Percentiles rank a stretch among this genome's conserved stretches.
phyloP scores from a whole-genome alignment of 2,329 filamentous ascomycete genomes.

The Verticillium isaacii region DNA sequence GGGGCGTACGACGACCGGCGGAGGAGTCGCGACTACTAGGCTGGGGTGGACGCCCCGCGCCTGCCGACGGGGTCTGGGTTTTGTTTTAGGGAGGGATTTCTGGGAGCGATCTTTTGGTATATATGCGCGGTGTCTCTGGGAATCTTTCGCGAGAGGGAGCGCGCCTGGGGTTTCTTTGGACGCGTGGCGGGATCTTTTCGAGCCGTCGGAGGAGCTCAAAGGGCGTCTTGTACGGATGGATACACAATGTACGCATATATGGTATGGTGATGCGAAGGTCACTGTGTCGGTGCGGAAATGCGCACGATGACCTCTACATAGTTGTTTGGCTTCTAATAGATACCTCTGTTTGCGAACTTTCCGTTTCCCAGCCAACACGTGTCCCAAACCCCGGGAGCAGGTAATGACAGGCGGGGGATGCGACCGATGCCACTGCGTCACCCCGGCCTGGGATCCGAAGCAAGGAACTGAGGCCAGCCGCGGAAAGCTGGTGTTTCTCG shows the following conservation, averaged over 20 bases:
- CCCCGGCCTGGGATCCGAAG: too few species aligned
- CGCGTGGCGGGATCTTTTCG: background rate
- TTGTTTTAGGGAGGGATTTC: background rate
- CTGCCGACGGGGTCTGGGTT: background rate
- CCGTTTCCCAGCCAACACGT: too few species aligned
- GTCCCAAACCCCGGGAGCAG: too few species aligned
- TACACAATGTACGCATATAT: background rate
- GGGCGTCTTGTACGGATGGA: background rate
- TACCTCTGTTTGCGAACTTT: background rate
- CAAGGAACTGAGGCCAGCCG: background rate
- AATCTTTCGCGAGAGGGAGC: background rate
- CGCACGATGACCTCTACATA: background rate
- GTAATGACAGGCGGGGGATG: too few species aligned
- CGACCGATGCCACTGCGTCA: too few species aligned
- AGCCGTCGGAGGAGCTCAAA: conserved; percentile 19
- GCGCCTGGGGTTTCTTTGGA: too few species aligned
- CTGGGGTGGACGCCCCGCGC: background rate
- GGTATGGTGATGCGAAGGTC: background rate
- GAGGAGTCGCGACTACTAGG: conserved; percentile 19
- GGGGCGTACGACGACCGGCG: conserved; percentile 18
- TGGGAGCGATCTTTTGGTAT: conserved; percentile 1
- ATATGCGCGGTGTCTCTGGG: background rate
- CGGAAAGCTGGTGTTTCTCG: background rate
- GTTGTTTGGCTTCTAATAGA: background rate
- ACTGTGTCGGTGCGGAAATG: background rate